Evolutionary conservation across 2,329 filamentous ascomycete species (phyloP).

Genomic region (Xylaria sp.): DNA sequence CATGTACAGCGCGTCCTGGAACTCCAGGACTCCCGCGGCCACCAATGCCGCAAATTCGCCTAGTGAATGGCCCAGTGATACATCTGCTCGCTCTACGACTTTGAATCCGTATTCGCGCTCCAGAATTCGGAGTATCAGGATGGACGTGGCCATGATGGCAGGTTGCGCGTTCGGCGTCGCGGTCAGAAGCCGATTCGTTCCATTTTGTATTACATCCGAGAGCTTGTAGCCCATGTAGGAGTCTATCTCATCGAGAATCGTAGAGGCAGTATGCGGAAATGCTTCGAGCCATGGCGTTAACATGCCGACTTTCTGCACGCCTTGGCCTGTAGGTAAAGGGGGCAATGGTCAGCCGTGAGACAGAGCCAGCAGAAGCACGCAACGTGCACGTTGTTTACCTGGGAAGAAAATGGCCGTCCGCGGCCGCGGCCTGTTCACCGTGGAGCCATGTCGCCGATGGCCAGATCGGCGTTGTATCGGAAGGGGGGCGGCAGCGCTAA

Average conservation of each 20-base stretch:
- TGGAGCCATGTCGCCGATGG: conserved; percentile 48
- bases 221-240: conserved; percentile 77
- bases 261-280: conserved; percentile 80
- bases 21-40: conserved; percentile 81
- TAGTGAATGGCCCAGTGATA: conserved; percentile 88
- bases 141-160: conserved; percentile 93
- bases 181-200: conserved; percentile 80
- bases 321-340: conserved; percentile 70
- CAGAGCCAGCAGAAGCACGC: neutral
- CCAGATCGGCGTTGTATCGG: conserved; percentile 29
- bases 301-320: conserved; percentile 91
- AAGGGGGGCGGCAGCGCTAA: conserved; percentile 34
- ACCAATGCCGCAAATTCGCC: conserved; percentile 94
- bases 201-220: conserved; percentile 80
- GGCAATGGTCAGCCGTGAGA: conserved; percentile 25
- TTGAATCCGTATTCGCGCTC: conserved; percentile 86
- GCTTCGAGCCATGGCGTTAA: conserved; percentile 84
- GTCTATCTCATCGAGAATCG: conserved; percentile 89
- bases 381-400: conserved; percentile 51
- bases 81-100: conserved; percentile 75
- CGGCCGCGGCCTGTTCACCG: conserved; percentile 49
- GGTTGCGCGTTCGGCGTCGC: conserved; percentile 90
- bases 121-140: conserved; percentile 87
- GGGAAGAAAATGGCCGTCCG: conserved; percentile 71
- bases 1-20: conserved; percentile 80